phyloP scores from a whole-genome alignment of 257 asterid genomes.

The Catharanthus roseus region DNA sequence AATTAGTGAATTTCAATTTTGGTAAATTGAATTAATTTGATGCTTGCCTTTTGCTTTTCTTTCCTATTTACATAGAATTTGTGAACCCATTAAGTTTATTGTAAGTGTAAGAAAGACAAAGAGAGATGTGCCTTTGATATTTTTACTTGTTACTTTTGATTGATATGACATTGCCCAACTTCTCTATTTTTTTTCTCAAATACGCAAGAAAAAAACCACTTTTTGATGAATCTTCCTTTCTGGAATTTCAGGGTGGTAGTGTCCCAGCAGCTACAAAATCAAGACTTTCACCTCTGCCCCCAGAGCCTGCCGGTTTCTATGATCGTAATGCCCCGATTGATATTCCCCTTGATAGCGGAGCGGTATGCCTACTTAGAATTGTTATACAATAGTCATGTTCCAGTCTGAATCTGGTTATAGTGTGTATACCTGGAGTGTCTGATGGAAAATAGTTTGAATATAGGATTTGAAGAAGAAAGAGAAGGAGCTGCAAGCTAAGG shows the following conservation, averaged over 20 bases:
- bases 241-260: constrained; percentile 53
- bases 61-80: neutral
- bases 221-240: constrained; percentile 4
- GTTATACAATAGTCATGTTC: constrained; percentile 5
- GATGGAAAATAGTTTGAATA: constrained; percentile 17
- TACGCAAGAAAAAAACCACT: neutral
- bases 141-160: neutral
- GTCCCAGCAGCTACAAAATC: constrained; percentile 83
- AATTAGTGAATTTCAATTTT: too few species aligned
- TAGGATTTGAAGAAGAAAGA: constrained; percentile 92
- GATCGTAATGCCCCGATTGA: constrained; percentile 76
- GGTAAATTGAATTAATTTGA: neutral
- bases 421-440: constrained; percentile 20
- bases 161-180: neutral
- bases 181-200: neutral
- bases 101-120: neutral
- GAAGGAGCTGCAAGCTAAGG: constrained; percentile 83
- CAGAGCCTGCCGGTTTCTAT: constrained; percentile 93
- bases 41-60: neutral
- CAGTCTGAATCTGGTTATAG: constrained; percentile 7
- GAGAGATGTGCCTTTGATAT: neutral
- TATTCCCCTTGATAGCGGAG: constrained; percentile 74
- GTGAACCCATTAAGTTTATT: neutral
- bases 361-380: constrained; percentile 36
- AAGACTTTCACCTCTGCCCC: constrained; percentile 91